Percentiles rank a stretch among this genome's conserved stretches.
Conservation (phyloP, 768 basidiomycete species). For the Sporobolomyces pararoseus region DNA sequence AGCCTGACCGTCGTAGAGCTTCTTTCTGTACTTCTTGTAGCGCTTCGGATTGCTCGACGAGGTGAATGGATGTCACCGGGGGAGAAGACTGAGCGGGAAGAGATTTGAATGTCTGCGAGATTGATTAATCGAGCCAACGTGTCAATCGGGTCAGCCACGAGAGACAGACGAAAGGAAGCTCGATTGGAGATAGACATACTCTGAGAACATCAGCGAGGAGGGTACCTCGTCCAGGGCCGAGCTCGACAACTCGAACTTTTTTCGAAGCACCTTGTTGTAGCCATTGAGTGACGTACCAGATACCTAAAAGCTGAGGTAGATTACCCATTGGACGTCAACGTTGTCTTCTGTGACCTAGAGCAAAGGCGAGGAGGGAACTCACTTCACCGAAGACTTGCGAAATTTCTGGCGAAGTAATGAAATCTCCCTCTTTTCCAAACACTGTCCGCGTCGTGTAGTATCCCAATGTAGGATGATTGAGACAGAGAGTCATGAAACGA, state of each 20-base stretch:
- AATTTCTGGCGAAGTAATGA: constrained; percentile 94
- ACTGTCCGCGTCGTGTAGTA: constrained; percentile 74
- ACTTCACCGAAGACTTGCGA: constrained; percentile 96
- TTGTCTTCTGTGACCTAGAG: neutral
- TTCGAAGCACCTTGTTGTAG: constrained; percentile 55
- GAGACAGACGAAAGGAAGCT: neutral
- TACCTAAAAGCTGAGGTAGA: constrained; percentile 63
- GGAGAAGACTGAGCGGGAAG: constrained; percentile 45
- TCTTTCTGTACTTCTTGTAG: constrained; percentile 38
- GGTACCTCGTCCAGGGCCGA: constrained; percentile 91
- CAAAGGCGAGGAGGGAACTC: constrained; percentile 47
- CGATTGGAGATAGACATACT: constrained; percentile 53
- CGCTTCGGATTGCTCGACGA: constrained; percentile 41
- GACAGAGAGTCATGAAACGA: constrained; percentile 85
- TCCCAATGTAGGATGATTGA: constrained; percentile 82
- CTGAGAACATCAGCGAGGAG: constrained; percentile 83
- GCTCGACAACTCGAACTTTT: constrained; percentile 71
- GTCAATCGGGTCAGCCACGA: neutral
- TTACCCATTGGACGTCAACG: neutral
- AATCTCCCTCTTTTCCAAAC: constrained; percentile 84
- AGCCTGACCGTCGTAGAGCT: constrained; percentile 19
- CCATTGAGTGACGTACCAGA: constrained; percentile 84
- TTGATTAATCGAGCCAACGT: too few species aligned
- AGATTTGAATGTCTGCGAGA: neutral
- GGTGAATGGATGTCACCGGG: constrained; percentile 41